Percentiles rank a stretch among this genome's conserved stretches.
These are phyloP conservation scores for Cryptococcus sp. DNA, from an alignment of 1,284 basidiomycete species.

Conservation along the genomic window DNA sequence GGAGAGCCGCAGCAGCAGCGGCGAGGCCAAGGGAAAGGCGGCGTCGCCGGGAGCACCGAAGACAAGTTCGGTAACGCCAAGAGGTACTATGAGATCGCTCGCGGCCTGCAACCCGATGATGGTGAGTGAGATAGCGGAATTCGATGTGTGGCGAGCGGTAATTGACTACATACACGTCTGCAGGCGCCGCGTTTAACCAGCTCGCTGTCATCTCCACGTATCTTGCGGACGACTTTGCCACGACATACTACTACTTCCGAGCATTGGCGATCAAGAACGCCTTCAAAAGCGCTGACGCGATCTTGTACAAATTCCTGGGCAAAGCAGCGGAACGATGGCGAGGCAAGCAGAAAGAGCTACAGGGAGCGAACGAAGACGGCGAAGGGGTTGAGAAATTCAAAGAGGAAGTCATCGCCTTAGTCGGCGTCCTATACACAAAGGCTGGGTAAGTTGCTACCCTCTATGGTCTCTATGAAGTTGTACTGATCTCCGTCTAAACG, in stretches of 20 bases:
- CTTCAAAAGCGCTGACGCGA: constrained; percentile 84
- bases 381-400: constrained; percentile 64
- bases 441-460: constrained; percentile 49
- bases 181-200: constrained; percentile 89
- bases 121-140: constrained; percentile 41
- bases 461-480: not conserved
- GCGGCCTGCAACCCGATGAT: constrained; percentile 71
- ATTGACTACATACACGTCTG: not conserved
- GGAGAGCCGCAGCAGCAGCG: constrained; percentile 33
- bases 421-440: constrained; percentile 45
- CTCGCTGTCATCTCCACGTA: constrained; percentile 89
- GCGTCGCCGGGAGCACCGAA: constrained; percentile 7
- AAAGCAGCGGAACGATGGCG: constrained; percentile 62
- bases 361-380: constrained; percentile 32
- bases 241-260: constrained; percentile 85
- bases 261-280: constrained; percentile 83
- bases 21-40: constrained; percentile 16
- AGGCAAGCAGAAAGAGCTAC: constrained; percentile 41
- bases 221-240: constrained; percentile 74
- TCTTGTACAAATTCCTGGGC: constrained; percentile 70
- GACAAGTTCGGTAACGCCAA: constrained; percentile 68
- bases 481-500: not conserved
- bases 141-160: too few species aligned
- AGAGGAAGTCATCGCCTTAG: constrained; percentile 69
- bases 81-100: constrained; percentile 80